Base-by-base conservation (phyloP, 2,329 filamentous ascomycete species). In the Alternaria gaisen region DNA sequence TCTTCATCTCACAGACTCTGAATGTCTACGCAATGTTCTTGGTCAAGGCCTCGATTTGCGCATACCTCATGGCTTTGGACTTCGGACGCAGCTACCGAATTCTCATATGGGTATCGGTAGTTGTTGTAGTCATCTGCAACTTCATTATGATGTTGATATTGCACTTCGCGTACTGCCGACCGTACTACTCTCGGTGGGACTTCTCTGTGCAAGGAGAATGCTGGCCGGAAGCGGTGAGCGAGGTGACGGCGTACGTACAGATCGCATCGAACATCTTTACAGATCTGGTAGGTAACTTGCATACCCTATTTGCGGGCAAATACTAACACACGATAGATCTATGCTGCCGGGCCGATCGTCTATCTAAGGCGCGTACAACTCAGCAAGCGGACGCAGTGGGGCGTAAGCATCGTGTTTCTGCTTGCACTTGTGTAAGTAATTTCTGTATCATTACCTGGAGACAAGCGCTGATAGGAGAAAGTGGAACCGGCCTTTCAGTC, bases 21-120 rank as follows among this genome's bases (percentile, higher is more conserved):
- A 67, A 67, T 18, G 52, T 67, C 6, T 64, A 67, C 30, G 61
- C 34, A 5, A 66, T 67, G 63, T 67, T 58, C 24, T n/a, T 61
- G 16, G 61, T 65, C 26, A 60, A 67, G 7, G 26, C 60, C 5
- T 67, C 64, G 3, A 57, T 69, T 32, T 67, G 66, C 44, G 48
- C 51, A 18, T 69, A 69, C 36, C 48, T 69, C 2, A 53, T 69
- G 16, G 58, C 54, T 10, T 42, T 69, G 34, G 51, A 66, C 38
- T 67, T 69, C 34, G 63, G 60, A 26, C 48, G 43, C 6, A 53
- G 38, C 14, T 64, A 62, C 43, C 57, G 65, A 22, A 11, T 34
- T 2, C 46, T 69, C n/a, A 59, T 65, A 30, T 65, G 64, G 64
- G 40, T 41, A 22, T 55, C 57, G 8, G 18, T 60, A 14, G 44